A percentile compares a stretch with the other conserved stretches of the same genome.
phyloP scores from a whole-genome alignment of 1,139 yeast genomes.

The Taiozyma sp. region DNA sequence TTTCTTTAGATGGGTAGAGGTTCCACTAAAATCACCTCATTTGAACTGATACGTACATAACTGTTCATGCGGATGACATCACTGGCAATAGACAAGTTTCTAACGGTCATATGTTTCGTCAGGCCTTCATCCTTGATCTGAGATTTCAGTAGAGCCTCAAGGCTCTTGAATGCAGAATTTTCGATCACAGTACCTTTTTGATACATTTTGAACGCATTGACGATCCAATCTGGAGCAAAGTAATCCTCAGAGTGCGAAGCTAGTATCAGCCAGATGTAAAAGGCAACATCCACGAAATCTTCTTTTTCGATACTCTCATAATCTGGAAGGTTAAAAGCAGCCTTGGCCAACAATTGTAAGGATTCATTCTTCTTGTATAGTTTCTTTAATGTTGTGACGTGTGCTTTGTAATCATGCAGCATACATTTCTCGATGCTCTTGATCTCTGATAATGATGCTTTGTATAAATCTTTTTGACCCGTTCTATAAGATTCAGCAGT shows the following conservation, averaged over 20 bases:
- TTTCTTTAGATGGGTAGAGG: constrained; percentile 4
- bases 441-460: constrained; percentile 11
- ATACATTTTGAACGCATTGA: constrained; percentile 1
- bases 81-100: constrained; percentile 14
- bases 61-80: constrained; percentile 11
- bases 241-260: constrained; percentile 4
- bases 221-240: constrained; percentile 13
- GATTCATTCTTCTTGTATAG: constrained; percentile 17
- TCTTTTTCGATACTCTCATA: constrained; percentile 11
- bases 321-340: constrained; percentile 5
- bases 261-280: constrained; percentile 17
- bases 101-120: constrained; percentile 4
- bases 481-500: constrained; percentile 15
- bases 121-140: constrained; percentile 3
- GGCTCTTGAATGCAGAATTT: not conserved
- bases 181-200: not conserved
- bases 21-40: constrained; percentile 19
- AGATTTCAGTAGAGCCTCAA: constrained; percentile 3
- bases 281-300: constrained; percentile 11
- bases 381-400: constrained; percentile 17
- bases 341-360: constrained; percentile 6
- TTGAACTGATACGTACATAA: constrained; percentile 16
- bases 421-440: constrained; percentile 16
- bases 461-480: constrained; percentile 18
- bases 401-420: constrained; percentile 13